These are phyloP conservation scores for Ustulina deusta DNA, from an alignment of 2,329 filamentous ascomycete species.

Conservation along the genomic window DNA sequence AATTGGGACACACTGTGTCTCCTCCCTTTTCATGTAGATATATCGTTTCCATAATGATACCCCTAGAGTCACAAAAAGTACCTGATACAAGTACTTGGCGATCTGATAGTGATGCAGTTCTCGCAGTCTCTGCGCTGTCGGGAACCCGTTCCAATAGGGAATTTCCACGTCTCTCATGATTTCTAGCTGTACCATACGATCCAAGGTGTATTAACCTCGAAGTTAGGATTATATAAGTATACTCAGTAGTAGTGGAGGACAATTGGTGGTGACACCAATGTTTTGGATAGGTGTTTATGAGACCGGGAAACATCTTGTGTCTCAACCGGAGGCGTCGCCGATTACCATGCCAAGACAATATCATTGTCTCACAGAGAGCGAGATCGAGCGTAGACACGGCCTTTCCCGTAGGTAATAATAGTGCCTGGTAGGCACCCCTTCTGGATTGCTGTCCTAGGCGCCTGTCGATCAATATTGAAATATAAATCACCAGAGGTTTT, in stretches of 20 bases:
- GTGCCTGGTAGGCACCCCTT: not conserved
- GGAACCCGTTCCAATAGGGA: not conserved
- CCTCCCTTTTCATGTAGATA: not conserved
- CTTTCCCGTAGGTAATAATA: not conserved
- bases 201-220: not conserved
- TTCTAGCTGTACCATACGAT: not conserved
- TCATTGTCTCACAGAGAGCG: not conserved
- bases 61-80: not conserved
- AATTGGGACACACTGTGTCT: not conserved
- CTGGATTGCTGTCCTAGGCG: not conserved
- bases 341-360: not conserved
- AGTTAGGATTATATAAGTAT: not conserved
- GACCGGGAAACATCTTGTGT: not conserved
- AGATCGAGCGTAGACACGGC: not conserved
- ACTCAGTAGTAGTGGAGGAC: not conserved
- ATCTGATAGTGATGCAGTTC: not conserved
- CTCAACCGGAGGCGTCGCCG: not conserved
- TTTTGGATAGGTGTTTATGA: not conserved
- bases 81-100: not conserved
- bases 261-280: not conserved
- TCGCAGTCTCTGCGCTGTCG: not conserved
- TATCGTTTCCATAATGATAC: not conserved
- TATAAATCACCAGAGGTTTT: not conserved
- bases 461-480: not conserved
- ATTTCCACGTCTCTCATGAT: not conserved